Conservation (phyloP, 2,329 filamentous ascomycete species). For the Hypomyces perniciosus region DNA sequence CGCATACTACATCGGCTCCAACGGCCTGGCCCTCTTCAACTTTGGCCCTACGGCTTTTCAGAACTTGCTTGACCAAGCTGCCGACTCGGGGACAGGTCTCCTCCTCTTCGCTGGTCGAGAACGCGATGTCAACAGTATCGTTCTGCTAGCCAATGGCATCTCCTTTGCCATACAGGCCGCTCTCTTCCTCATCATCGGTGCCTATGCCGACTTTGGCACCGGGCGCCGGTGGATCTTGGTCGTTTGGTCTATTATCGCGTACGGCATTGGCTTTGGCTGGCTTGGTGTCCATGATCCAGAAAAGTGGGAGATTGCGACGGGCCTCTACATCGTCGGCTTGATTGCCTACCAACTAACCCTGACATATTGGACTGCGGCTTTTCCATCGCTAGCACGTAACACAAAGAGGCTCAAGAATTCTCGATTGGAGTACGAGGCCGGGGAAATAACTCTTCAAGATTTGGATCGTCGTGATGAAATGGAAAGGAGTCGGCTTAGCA, state of each 20-base stretch:
- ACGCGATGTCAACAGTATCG: conserved; percentile 59
- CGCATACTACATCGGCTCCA: conserved; percentile 12
- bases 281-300: conserved; percentile 55
- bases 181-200: conserved; percentile 46
- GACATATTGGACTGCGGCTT: conserved; percentile 63
- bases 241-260: conserved; percentile 54
- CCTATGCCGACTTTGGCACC: conserved; percentile 57
- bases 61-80: conserved; percentile 23
- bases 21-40: conserved; percentile 13
- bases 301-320: conserved; percentile 55
- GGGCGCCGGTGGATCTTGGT: conserved; percentile 56
- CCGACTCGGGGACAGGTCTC: conserved; percentile 45
- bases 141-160: conserved; percentile 59
- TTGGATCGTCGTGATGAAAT: conserved; percentile 57
- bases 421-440: conserved; percentile 25
- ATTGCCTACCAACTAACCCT: conserved; percentile 62
- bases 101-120: conserved; percentile 50
- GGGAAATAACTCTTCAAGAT: conserved; percentile 50
- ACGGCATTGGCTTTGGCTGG: conserved; percentile 60
- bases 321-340: conserved; percentile 60
- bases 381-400: conserved; percentile 34
- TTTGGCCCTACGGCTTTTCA: conserved; percentile 16
- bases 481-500: conserved; percentile 58
- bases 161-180: conserved; percentile 61
- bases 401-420: conserved; percentile 28